These are phyloP conservation scores for Aspergillus carlsbadensis DNA, from an alignment of 495 filamentous ascomycete genomes.

Conservation along the genomic window DNA sequence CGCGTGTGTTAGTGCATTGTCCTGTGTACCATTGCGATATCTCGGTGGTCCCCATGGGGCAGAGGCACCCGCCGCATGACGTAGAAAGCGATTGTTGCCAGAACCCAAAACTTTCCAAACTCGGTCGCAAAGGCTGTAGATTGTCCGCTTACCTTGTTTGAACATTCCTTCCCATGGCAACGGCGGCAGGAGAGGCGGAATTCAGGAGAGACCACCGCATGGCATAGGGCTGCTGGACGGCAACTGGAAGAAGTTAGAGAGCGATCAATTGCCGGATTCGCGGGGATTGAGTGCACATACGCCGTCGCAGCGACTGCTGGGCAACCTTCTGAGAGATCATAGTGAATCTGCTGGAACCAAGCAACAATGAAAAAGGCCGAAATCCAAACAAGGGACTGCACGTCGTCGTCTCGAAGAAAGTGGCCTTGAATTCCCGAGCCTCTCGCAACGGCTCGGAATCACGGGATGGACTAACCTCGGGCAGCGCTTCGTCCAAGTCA, in stretches of 20 bases:
- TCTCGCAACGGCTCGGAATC: conserved; percentile 31
- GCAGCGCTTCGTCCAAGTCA: conserved; percentile 35
- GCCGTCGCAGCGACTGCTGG: conserved; percentile 66
- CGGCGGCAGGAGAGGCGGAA: conserved; percentile 47
- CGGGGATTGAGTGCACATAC: conserved; percentile 44
- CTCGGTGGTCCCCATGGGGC: neutral
- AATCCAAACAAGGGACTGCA: conserved; percentile 11
- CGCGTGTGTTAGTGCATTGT: conserved; percentile 10
- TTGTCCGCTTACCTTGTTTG: conserved; percentile 53
- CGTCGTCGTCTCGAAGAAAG: conserved; percentile 25
- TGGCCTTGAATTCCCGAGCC: conserved; percentile 24
- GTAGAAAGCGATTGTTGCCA: conserved; percentile 16
- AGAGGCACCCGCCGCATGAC: conserved; percentile 25
- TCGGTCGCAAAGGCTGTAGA: neutral
- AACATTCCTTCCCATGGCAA: conserved; percentile 46
- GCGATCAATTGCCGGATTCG: conserved; percentile 19
- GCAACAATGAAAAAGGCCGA: conserved; percentile 9
- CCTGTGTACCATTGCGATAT: neutral
- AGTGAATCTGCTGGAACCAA: conserved; percentile 27
- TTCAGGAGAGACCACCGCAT: conserved; percentile 51
- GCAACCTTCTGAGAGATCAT: conserved; percentile 69
- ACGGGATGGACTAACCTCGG: conserved; percentile 51
- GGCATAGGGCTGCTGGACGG: conserved; percentile 50
- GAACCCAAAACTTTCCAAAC: neutral
- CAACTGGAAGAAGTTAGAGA: conserved; percentile 32